Percentiles rank a stretch among this genome's conserved stretches.
Evolutionary conservation across 73 alveolate genomes (phyloP).

Genomic region (Paramecium biaurelia): DNA sequence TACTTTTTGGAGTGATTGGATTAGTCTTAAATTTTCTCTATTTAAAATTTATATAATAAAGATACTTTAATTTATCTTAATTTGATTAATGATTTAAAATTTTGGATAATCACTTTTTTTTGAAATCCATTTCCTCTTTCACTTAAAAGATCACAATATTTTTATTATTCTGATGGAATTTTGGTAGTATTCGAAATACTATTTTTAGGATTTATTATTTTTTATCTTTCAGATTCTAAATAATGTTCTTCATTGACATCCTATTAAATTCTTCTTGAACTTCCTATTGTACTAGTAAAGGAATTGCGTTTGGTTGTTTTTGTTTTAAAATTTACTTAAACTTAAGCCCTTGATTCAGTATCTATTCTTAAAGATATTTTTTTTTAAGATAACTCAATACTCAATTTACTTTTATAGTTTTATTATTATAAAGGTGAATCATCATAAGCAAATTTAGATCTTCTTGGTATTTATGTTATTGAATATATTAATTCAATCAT

Average conservation of each 20-base stretch:
- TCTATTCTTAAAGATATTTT: not conserved
- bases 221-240: not conserved
- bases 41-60: not conserved
- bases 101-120: not conserved
- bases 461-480: not conserved
- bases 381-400: not conserved
- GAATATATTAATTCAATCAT: not conserved
- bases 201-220: not conserved
- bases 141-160: not conserved
- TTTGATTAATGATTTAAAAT: not conserved
- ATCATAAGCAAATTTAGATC: not conserved
- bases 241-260: not conserved
- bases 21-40: not conserved
- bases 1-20: not conserved
- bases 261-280: not conserved
- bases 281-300: not conserved
- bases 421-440: not conserved
- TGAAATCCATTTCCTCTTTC: not conserved
- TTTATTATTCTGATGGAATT: slow-evolving; percentile 13
- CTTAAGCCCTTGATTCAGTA: not conserved
- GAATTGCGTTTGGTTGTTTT: not conserved
- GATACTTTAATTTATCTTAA: not conserved
- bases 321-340: not conserved
- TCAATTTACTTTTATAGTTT: not conserved
- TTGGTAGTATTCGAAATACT: not conserved